phyloP scores from a whole-genome alignment of 768 basidiomycete genomes.

The Filobasidium wieringae region DNA sequence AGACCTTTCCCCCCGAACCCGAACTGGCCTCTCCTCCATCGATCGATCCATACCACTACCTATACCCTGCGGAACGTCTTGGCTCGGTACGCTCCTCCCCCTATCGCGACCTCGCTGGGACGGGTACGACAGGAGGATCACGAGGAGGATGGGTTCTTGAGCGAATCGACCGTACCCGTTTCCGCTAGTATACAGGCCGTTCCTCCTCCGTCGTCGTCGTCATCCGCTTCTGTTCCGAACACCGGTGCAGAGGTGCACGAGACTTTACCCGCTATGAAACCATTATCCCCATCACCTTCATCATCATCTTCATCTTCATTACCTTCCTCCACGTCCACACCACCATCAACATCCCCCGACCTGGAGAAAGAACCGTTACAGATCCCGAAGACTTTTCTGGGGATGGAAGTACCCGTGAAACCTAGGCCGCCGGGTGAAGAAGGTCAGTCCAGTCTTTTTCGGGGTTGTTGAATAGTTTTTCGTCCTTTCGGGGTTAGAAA shows the following conservation, averaged over 20 bases:
- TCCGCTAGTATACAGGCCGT: constrained; percentile 27
- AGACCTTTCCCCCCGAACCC: too few species aligned
- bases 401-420: constrained; percentile 28
- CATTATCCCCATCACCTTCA: background rate
- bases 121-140: background rate
- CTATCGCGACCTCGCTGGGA: background rate
- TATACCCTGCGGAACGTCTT: background rate
- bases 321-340: background rate
- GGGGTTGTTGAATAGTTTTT: background rate
- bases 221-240: background rate
- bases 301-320: background rate
- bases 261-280: constrained; percentile 25
- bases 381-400: constrained; percentile 13
- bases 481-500: background rate
- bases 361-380: background rate
- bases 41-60: background rate
- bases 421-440: constrained; percentile 34
- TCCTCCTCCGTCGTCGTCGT: constrained; percentile 14
- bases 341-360: background rate
- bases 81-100: background rate
- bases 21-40: background rate
- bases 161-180: constrained; percentile 21
- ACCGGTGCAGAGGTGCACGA: background rate
- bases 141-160: constrained; percentile 4
- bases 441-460: constrained; percentile 19